Evolutionary conservation across 148 eudicot genomes (phyloP).

Genomic region (Rhododendron molle): DNA sequence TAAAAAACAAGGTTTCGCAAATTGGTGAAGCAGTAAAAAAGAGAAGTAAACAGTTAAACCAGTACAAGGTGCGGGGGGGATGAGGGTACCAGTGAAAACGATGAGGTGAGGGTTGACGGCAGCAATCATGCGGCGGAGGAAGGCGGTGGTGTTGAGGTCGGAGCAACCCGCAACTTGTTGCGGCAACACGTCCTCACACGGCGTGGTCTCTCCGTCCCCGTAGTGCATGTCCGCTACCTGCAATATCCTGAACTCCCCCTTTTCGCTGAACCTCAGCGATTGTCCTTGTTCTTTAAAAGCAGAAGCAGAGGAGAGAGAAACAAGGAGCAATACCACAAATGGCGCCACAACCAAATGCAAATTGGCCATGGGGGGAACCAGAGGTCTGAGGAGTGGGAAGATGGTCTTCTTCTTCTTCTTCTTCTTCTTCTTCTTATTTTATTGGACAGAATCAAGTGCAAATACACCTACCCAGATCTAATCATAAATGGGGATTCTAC

Average conservation of each 20-base stretch:
- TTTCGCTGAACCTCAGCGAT: slow-evolving; percentile 44
- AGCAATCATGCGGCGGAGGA: slow-evolving; percentile 56
- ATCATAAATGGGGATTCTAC: no score
- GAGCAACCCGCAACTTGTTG: slow-evolving; percentile 52
- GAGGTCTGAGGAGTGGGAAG: no score
- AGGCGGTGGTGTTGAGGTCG: slow-evolving; percentile 83
- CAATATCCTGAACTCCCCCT: slow-evolving; percentile 78
- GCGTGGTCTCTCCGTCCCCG: slow-evolving; percentile 52
- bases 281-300: neutral
- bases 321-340: neutral
- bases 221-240: slow-evolving; percentile 98
- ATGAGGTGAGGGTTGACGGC: slow-evolving; percentile 76
- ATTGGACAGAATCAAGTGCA: no score
- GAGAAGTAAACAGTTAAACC: neutral
- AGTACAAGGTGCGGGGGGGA: neutral
- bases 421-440: no score
- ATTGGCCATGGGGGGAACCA: neutral
- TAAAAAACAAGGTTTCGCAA: no score
- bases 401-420: no score
- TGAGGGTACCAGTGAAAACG: slow-evolving; percentile 66
- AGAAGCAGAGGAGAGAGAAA: neutral
- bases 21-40: neutral
- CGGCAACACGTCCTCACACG: slow-evolving; percentile 67
- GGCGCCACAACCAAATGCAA: neutral
- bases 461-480: no score